Conservation (phyloP, 345 rosid species). For the Syzygium aromaticum region DNA sequence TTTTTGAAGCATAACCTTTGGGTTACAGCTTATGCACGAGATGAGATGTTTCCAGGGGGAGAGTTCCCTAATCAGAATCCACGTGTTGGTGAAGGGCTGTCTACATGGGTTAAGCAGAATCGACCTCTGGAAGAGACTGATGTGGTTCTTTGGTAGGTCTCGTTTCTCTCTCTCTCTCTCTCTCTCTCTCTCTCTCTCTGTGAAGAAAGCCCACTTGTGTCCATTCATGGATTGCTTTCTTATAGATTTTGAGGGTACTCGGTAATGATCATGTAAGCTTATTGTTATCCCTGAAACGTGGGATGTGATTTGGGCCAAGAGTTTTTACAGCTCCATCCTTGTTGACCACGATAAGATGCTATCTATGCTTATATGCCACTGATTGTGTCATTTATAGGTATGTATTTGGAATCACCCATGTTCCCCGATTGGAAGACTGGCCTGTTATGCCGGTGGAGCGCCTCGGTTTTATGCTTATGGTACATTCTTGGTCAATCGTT, state of each 20-base stretch:
- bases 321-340: not conserved
- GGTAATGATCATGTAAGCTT: not conserved
- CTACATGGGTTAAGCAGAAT: conserved; percentile 81
- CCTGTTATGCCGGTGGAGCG: conserved; percentile 89
- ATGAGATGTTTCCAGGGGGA: conserved; percentile 83
- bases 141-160: conserved; percentile 68
- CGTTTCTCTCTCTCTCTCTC: not conserved
- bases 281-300: not conserved
- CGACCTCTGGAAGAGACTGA: conserved; percentile 76
- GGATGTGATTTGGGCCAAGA: not conserved
- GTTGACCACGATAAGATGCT: not conserved
- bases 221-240: not conserved
- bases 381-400: conserved; percentile 38
- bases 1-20: conserved; percentile 81
- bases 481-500: conserved; percentile 5
- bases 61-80: conserved; percentile 95
- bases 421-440: conserved; percentile 94
- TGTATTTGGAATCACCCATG: conserved; percentile 81
- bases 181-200: not conserved
- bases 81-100: conserved; percentile 74
- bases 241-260: not conserved
- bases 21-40: conserved; percentile 64
- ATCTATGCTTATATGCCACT: not conserved
- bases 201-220: not conserved
- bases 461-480: conserved; percentile 83